Percentiles rank a stretch among this genome's conserved stretches.
These are phyloP conservation scores for Debaryomyces fabryi DNA, from an alignment of 1,139 yeast genomes.

Conservation along the genomic window DNA sequence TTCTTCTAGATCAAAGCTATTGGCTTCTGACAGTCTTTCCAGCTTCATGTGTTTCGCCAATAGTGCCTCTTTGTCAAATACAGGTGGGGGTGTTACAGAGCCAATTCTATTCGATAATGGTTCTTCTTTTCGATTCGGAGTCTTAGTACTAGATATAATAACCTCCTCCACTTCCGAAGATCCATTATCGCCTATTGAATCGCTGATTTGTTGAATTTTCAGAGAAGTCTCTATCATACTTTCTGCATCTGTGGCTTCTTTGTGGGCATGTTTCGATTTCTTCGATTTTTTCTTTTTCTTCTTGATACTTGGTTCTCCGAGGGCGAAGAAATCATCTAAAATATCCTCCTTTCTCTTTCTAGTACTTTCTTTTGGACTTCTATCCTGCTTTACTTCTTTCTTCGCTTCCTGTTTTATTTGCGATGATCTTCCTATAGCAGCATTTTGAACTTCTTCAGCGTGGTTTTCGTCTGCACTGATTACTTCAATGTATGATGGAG, in stretches of 20 bases:
- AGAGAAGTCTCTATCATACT: neutral
- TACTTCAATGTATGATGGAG: neutral
- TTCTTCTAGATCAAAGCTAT: constrained; percentile 12
- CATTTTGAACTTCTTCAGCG: neutral
- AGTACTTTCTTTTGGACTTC: neutral
- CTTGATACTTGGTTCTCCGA: constrained; percentile 19
- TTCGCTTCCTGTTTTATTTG: neutral
- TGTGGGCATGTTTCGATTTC: constrained; percentile 3
- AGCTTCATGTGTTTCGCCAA: neutral
- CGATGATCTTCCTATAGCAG: neutral
- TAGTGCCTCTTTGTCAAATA: constrained; percentile 13
- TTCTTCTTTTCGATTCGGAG: neutral
- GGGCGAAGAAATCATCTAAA: constrained; percentile 36
- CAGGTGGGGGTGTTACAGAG: constrained; percentile 16
- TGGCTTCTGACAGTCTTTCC: neutral
- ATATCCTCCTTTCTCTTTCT: constrained; percentile 15
- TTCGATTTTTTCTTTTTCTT: constrained; percentile 25
- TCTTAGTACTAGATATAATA: neutral
- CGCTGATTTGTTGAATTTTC: neutral
- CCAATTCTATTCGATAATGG: neutral
- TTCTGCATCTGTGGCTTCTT: neutral
- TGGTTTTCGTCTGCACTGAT: neutral
- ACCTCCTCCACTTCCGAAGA: neutral
- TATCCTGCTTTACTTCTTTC: neutral
- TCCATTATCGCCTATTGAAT: neutral